Base-by-base conservation (phyloP, 441 rosid species). In the Arabidopsis lyrata region DNA sequence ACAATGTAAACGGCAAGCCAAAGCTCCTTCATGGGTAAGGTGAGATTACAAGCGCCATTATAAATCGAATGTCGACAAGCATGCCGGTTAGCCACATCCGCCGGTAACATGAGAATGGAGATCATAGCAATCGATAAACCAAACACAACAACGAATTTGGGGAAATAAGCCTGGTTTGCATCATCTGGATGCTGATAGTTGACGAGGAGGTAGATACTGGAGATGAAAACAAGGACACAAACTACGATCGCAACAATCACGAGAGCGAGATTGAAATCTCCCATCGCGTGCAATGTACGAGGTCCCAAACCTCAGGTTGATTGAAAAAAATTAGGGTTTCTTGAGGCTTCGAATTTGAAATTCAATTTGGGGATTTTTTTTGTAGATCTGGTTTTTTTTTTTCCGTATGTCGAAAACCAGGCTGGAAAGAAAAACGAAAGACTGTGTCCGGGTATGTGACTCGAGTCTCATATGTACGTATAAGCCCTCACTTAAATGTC, bases 121-220 rank as follows among this genome's bases (percentile, higher is more conserved):
- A 95, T 91, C 76, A 81, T 82, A 20, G 99, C 91, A 67, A 95
- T 35, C 65, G 95, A 89, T 54, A 95, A 91, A n/a, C 99, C 97
- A 5, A 90, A 81, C 79, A 95, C 97, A 68, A 95, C 99, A 65
- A 95, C 95, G 82, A 89, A 75, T 83, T 95, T 95, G 62, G 99
- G 99, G 77, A 95, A 88, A 78, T 92, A 95, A 1, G 99, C 99
- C 81, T 95, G 99, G 82, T 95, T 95, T 8, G 91, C 96, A 60
- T 95, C 99, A 74, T 95, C 98, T 2, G 98, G 98, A 67, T 95
- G 99, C 84, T 95, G 99, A 74, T 90, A 95, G 77, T 95, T 95
- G 82, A 95, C 89, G 70, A 95, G 99, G 44, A 95, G 96, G 77
- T 95, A 95, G 53, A 92, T 88, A 81, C 94, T 95, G 83, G 89